Evolutionary conservation across 768 basidiomycete species (phyloP).

Genomic region (Butyriboletus loyo): DNA sequence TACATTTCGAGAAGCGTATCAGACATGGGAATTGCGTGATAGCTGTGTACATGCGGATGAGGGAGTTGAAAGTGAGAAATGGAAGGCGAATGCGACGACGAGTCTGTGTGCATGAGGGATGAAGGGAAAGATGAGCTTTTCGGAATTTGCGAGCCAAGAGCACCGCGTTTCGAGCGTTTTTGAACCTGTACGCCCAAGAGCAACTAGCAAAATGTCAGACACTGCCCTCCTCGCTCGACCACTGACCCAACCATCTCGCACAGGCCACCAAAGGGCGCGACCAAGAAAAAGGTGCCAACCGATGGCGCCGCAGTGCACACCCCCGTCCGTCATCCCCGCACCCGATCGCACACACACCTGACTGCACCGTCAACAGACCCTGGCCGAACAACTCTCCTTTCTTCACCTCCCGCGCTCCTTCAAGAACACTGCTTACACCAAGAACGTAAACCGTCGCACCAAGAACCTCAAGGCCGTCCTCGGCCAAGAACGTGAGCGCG

Average conservation of each 20-base stretch:
- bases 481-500: conserved; percentile 74
- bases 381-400: conserved; percentile 74
- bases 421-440: conserved; percentile 69
- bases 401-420: conserved; percentile 69
- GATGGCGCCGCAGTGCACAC: conserved; percentile 10
- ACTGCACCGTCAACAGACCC: conserved; percentile 43
- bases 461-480: conserved; percentile 81
- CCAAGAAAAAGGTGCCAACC: conserved; percentile 12
- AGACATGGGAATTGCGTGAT: background rate
- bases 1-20: conserved; percentile 2
- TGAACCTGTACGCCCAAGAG: background rate
- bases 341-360: background rate
- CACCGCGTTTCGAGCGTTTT: background rate
- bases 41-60: background rate
- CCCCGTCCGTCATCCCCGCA: conserved; percentile 14
- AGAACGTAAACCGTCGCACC: conserved; percentile 67
- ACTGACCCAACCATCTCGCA: background rate
- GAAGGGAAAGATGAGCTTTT: background rate
- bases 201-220: background rate
- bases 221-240: background rate
- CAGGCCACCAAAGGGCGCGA: conserved; percentile 31
- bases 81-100: background rate
- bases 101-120: background rate
- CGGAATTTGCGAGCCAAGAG: background rate
- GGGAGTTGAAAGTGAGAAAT: background rate